These are phyloP conservation scores for Thraustotheca clavata DNA, from an alignment of 352 stramenopile species.

Conservation along the genomic window DNA sequence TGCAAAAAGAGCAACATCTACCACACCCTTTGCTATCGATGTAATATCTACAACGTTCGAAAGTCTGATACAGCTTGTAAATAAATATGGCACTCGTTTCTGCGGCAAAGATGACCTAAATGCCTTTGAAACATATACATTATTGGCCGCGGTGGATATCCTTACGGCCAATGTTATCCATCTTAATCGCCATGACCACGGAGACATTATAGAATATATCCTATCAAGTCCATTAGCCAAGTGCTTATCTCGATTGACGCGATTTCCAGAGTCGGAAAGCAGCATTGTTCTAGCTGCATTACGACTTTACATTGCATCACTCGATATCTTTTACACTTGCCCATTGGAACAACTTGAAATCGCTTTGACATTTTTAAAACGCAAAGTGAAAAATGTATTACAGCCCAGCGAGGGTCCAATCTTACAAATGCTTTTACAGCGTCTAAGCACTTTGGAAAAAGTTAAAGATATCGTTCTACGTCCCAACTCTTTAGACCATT, in stretches of 20 bases:
- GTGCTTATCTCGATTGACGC: background rate
- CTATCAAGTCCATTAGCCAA: background rate
- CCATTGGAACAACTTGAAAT: constrained; percentile 8
- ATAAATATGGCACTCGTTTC: constrained; percentile 1
- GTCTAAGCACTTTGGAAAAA: background rate
- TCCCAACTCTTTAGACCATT: background rate
- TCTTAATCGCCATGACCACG: background rate
- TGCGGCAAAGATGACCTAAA: background rate
- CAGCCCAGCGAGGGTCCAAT: constrained; percentile 13
- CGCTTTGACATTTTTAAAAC: background rate
- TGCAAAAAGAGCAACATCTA: background rate
- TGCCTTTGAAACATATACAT: background rate
- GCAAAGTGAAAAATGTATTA: background rate
- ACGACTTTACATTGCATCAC: constrained; percentile 9
- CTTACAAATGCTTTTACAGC: constrained; percentile 5
- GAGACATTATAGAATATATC: background rate
- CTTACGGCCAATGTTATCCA: constrained; percentile 3
- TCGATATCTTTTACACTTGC: constrained; percentile 14
- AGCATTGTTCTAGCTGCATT: background rate
- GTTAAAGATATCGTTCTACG: background rate
- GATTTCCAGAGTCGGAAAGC: background rate
- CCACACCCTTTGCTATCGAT: constrained; percentile 4
- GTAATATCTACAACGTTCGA: constrained; percentile 1
- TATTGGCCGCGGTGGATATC: background rate
- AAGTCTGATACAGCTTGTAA: background rate